These are phyloP conservation scores for Cryptosporidium bovis DNA, from an alignment of 169 alveolate species.

Conservation along the genomic window DNA sequence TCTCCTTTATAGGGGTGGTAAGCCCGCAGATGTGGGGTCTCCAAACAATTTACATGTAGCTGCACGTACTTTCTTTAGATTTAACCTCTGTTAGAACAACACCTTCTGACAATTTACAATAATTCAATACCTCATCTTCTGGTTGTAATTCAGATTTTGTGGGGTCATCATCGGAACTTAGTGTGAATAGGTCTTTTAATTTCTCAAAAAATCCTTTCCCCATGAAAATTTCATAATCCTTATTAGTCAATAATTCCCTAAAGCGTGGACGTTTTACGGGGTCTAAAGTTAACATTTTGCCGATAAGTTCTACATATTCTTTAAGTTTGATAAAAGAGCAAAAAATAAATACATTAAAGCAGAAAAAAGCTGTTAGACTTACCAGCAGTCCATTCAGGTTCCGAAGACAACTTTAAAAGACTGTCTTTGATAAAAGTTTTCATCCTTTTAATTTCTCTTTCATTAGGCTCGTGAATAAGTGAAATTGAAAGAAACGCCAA, in stretches of 20 bases:
- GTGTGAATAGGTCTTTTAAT: conserved; percentile 29
- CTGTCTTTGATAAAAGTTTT: conserved; percentile 34
- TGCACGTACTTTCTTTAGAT: conserved; percentile 25
- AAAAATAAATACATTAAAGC: background rate
- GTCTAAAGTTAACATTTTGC: conserved; percentile 52
- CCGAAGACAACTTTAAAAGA: conserved; percentile 18
- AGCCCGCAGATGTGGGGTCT: conserved; percentile 57
- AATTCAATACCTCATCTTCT: conserved; percentile 58
- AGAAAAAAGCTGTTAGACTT: background rate
- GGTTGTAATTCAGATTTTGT: conserved; percentile 16
- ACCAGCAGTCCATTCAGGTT: conserved; percentile 71
- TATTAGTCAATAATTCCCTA: conserved; percentile 10
- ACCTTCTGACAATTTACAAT: conserved; percentile 64
- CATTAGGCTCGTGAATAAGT: conserved; percentile 22
- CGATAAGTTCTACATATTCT: conserved; percentile 54
- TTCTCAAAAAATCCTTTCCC: conserved; percentile 59
- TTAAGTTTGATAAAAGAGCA: background rate
- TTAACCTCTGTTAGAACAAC: conserved; percentile 19
- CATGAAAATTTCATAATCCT: conserved; percentile 30
- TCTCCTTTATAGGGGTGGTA: background rate
- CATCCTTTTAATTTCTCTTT: conserved; percentile 21
- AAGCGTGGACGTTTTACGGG: conserved; percentile 64
- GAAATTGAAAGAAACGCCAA: conserved; percentile 62
- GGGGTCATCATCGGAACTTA: conserved; percentile 7
- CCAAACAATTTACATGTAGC: conserved; percentile 40